Evolutionary conservation across 257 asterid genomes (phyloP).

Genomic region (Ligustrum vulgare): DNA sequence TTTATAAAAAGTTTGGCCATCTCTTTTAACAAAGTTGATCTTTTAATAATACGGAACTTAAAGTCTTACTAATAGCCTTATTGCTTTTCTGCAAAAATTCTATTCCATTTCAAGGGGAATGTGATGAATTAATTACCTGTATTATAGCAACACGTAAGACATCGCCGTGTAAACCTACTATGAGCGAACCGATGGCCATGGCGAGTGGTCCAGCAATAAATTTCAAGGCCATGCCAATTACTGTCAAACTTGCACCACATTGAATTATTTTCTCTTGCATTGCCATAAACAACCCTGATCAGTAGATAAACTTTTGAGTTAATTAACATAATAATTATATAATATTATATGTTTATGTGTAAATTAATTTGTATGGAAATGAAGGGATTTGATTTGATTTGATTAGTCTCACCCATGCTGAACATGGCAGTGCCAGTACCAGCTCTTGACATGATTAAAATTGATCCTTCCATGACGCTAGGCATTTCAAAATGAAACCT

Average conservation of each 20-base stretch:
- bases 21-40: no score
- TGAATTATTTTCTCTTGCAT: slow-evolving; percentile 49
- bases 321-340: background rate
- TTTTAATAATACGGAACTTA: no score
- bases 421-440: slow-evolving; percentile 67
- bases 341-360: no score
- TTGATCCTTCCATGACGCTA: slow-evolving; percentile 48
- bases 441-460: slow-evolving; percentile 58
- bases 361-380: no score
- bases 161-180: slow-evolving; percentile 43
- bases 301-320: background rate
- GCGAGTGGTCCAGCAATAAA: slow-evolving; percentile 52
- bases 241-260: slow-evolving; percentile 44
- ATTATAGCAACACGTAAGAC: slow-evolving; percentile 48
- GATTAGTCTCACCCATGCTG: slow-evolving; percentile 47
- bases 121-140: slow-evolving; percentile 36
- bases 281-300: slow-evolving; percentile 64
- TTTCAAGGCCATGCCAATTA: slow-evolving; percentile 42
- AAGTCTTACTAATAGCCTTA: no score
- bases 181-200: slow-evolving; percentile 41
- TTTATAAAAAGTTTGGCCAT: no score
- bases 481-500: slow-evolving; percentile 68
- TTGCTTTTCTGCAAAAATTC: no score
- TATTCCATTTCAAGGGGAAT: no score
- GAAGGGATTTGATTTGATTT: no score